A percentile compares a stretch with the other conserved stretches of the same genome.
phyloP scores from a whole-genome alignment of 345 rosid genomes.

The Laguncularia racemosa region DNA sequence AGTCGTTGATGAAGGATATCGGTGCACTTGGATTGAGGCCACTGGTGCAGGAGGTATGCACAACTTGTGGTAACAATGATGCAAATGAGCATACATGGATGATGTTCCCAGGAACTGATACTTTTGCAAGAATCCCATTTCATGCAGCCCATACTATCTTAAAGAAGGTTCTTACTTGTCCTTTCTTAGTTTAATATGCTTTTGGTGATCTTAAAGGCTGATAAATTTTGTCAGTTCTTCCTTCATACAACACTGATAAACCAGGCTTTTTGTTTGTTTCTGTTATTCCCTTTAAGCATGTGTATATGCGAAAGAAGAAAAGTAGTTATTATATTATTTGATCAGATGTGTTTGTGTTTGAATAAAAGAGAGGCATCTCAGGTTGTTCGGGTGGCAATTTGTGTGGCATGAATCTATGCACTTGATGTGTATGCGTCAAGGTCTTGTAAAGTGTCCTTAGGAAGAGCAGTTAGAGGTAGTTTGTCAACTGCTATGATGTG shows the following conservation, averaged over 20 bases:
- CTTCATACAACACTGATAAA: neutral
- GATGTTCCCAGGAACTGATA: slow-evolving; percentile 73
- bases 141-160: slow-evolving; percentile 75
- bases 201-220: neutral
- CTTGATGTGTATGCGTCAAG: too few relatives aligned
- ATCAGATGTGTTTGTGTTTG: too few relatives aligned
- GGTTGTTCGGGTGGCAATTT: too few relatives aligned
- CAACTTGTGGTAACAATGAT: slow-evolving; percentile 71
- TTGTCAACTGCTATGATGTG: too few relatives aligned
- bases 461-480: too few relatives aligned
- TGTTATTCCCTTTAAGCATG: too few relatives aligned
- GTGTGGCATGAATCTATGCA: too few relatives aligned
- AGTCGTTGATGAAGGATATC: slow-evolving; percentile 64
- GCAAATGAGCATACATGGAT: slow-evolving; percentile 67
- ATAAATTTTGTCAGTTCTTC: slow-evolving; percentile 1
- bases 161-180: slow-evolving; percentile 53
- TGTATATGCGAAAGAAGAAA: too few relatives aligned
- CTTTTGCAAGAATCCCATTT: slow-evolving; percentile 63
- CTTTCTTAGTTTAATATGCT: neutral
- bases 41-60: slow-evolving; percentile 70
- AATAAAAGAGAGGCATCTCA: too few relatives aligned
- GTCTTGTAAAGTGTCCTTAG: too few relatives aligned
- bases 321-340: too few relatives aligned
- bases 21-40: slow-evolving; percentile 36
- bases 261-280: too few relatives aligned